phyloP scores from a whole-genome alignment of 2,329 filamentous ascomycete genomes.

The Diaporthe vexans region DNA sequence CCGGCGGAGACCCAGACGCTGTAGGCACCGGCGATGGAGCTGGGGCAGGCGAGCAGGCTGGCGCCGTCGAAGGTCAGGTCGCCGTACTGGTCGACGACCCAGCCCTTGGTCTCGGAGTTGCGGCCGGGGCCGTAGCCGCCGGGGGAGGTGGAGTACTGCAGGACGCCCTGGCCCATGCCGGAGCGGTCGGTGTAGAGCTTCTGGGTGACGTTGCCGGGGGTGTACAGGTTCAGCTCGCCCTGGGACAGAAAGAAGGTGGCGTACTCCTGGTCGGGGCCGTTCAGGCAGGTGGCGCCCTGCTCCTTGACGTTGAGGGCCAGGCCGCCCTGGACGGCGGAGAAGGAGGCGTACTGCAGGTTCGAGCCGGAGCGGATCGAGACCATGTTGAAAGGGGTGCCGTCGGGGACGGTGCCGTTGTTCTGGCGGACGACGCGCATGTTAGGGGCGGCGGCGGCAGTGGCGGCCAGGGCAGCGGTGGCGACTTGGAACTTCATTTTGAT shows the following conservation, averaged over 20 bases:
- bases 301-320: slow-evolving; percentile 59
- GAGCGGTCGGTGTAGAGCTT: slow-evolving; percentile 68
- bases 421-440: slow-evolving; percentile 44
- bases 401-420: slow-evolving; percentile 45
- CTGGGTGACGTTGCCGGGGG: slow-evolving; percentile 58
- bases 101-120: slow-evolving; percentile 63
- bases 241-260: slow-evolving; percentile 67
- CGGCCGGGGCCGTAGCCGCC: slow-evolving; percentile 55
- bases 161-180: slow-evolving; percentile 69
- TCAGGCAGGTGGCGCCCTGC: slow-evolving; percentile 65
- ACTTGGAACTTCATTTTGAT: slow-evolving; percentile 60
- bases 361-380: slow-evolving; percentile 65
- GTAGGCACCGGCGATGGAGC: slow-evolving; percentile 58
- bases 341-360: slow-evolving; percentile 59
- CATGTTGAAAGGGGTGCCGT: slow-evolving; percentile 59
- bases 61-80: slow-evolving; percentile 61
- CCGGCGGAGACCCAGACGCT: slow-evolving; percentile 54
- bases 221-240: slow-evolving; percentile 63
- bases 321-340: slow-evolving; percentile 60
- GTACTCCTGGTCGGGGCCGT: slow-evolving; percentile 51
- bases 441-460: slow-evolving; percentile 51
- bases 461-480: slow-evolving; percentile 65
- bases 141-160: slow-evolving; percentile 62
- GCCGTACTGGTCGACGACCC: slow-evolving; percentile 57
- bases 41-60: slow-evolving; percentile 67